These are phyloP conservation scores for Orbilia quercus DNA, from an alignment of 2,329 filamentous ascomycete genomes.

Conservation along the genomic window DNA sequence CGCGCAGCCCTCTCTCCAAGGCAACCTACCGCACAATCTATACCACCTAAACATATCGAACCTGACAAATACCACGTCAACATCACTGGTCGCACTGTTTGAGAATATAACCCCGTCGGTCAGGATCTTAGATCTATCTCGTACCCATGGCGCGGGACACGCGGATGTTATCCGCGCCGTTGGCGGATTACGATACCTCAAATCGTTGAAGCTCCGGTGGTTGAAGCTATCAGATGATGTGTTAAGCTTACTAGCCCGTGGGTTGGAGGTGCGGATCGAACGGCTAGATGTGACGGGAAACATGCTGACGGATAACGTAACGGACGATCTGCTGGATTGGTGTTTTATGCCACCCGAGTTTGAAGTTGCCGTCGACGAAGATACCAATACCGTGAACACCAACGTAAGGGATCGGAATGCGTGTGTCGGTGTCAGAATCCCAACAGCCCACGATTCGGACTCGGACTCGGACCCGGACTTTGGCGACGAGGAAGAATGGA, in stretches of 20 bases:
- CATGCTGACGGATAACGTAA: conserved; percentile 55
- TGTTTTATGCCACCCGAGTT: conserved; percentile 59
- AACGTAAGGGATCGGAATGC: no score
- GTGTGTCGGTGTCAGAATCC: no score
- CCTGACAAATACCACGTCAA: conserved; percentile 56
- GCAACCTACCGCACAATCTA: conserved; percentile 35
- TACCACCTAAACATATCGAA: conserved; percentile 38
- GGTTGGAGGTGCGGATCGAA: conserved; percentile 52
- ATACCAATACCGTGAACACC: no score
- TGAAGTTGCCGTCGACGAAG: conserved; percentile 14
- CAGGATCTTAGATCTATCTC: conserved; percentile 56
- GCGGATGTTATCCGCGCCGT: conserved; percentile 37
- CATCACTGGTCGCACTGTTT: conserved; percentile 50
- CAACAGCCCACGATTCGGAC: conserved; percentile 37
- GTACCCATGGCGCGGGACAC: conserved; percentile 45
- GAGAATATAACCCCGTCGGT: conserved; percentile 50
- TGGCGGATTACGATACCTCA: conserved; percentile 36
- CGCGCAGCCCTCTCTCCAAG: conserved; percentile 20
- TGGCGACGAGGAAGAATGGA: conserved; percentile 45
- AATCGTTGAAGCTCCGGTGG: conserved; percentile 48
- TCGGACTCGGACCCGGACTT: conserved; percentile 40
- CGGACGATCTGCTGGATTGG: conserved; percentile 51
- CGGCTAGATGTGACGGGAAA: conserved; percentile 58
- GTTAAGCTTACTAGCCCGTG: conserved; percentile 8
- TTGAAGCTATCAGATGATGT: conserved; percentile 53